These are phyloP conservation scores for Mrakia frigida DNA, from an alignment of 768 basidiomycete genomes.

Conservation along the genomic window DNA sequence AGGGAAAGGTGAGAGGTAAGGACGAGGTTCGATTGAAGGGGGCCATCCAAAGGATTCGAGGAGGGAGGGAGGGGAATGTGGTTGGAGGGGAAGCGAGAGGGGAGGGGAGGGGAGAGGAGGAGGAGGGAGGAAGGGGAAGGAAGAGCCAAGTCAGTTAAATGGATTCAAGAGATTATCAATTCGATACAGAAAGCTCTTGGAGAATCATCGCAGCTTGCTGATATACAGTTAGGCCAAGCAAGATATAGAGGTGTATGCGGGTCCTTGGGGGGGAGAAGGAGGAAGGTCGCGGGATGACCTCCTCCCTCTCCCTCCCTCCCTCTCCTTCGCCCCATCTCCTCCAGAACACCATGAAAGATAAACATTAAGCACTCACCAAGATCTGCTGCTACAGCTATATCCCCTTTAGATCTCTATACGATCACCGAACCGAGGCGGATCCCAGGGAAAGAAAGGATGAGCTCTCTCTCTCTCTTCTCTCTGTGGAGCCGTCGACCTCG, in stretches of 20 bases:
- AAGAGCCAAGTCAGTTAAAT: too few relatives aligned
- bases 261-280: not conserved
- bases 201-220: not conserved
- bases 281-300: not conserved
- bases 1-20: constrained; percentile 42
- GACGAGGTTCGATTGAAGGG: constrained; percentile 43
- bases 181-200: too few relatives aligned
- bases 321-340: not conserved
- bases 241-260: too few relatives aligned
- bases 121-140: not conserved
- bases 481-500: too few relatives aligned
- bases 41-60: constrained; percentile 37
- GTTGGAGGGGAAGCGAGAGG: not conserved
- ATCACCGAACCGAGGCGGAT: not conserved
- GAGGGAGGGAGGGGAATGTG: not conserved
- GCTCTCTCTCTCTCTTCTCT: not conserved
- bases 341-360: not conserved
- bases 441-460: not conserved
- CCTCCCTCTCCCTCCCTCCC: constrained; percentile 1
- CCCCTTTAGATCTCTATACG: constrained; percentile 37
- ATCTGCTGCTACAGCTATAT: constrained; percentile 41
- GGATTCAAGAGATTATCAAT: too few relatives aligned
- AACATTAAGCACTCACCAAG: constrained; percentile 40
- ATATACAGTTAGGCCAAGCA: not conserved
- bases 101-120: not conserved